Percentiles rank a stretch among this genome's conserved stretches.
These are phyloP conservation scores for Pinus tabuliformis DNA, from an alignment of 75 land plant genomes.

Conservation along the genomic window DNA sequence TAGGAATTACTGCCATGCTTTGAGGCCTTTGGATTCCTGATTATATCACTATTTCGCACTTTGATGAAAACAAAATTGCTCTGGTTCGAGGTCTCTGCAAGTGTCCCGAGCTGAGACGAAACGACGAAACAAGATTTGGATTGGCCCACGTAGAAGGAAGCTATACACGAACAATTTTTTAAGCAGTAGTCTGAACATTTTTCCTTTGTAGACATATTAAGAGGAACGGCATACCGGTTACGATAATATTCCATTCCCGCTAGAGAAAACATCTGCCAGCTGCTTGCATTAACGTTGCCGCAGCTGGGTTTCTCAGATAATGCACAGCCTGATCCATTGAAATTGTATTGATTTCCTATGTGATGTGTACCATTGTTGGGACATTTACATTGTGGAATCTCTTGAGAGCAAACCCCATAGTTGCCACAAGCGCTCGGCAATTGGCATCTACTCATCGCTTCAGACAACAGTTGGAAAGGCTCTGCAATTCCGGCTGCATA, in stretches of 20 bases:
- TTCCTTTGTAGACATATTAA: conserved; percentile 1
- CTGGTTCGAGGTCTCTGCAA: not conserved
- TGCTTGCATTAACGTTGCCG: not conserved
- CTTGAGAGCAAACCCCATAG: conserved; percentile 1
- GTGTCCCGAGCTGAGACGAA: conserved; percentile 2
- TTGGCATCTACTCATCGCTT: not conserved
- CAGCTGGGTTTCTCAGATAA: not conserved
- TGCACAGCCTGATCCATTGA: not conserved
- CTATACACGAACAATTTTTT: conserved; percentile 8
- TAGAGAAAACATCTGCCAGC: conserved; percentile 8
- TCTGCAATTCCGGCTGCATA: not conserved
- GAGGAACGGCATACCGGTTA: not conserved
- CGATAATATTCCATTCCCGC: not conserved
- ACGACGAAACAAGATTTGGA: not conserved
- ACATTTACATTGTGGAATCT: not conserved
- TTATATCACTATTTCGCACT: not conserved
- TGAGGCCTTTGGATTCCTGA: not conserved
- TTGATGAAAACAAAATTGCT: conserved; percentile 8
- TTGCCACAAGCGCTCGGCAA: conserved; percentile 3
- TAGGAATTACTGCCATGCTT: not conserved
- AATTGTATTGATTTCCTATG: not conserved
- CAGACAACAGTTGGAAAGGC: not conserved
- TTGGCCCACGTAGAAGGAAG: not conserved
- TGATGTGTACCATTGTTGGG: conserved; percentile 1
- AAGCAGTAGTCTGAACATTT: conserved; percentile 3